Base-by-base conservation (phyloP, 345 rosid genomes). In the Geranium rotundifolium region DNA sequence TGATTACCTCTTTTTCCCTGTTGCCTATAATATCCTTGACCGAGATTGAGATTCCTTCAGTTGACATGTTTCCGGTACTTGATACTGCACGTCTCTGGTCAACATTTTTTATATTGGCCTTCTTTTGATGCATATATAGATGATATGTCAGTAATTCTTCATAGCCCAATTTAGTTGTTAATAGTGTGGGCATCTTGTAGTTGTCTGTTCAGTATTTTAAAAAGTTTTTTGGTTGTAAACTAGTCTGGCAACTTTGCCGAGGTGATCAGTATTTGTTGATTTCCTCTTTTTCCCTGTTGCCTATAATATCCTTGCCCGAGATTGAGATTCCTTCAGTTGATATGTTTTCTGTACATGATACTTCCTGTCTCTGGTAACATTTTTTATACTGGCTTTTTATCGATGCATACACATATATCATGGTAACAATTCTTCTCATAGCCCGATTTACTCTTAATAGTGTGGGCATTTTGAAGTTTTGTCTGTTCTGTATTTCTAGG, bases 1-100 rank as follows among this genome's bases (percentile, higher is more conserved):
- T 63, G 68, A 65, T 73, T 71, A 68, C 80, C 76, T 66, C 73
- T 61, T 41, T 68, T 77, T 72, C 63, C 67, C 55, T 70, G 77
- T 72, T 74, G 58, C 72, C 77, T 13, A 63, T 54, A 72, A 27
- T 27, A 4, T 59, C 15, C 20, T 17, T 37, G 70, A 69, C 60
- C 61, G 15, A 7, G 7, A 29, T 34, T 65, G 46, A 52, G 41
- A 41, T 19, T 37, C 8, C 61, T n/a, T 20, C 30, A 41, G 30
- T 56, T 13, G 7, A 31, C 27, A 2, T 52, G 50, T 41, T 5
- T 31, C 7, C 7, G 37, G 10, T 41, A 41, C 50, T 5, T 41
- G 37, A 41, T 12, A 41, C 50, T 1, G 5, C 1, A 6, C 10
- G 13, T 41, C 50, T 41, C 9, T 41, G 50, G 50, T 41, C 50